phyloP scores from a whole-genome alignment of 2,329 filamentous ascomycete species.

The Penicillium sp. region DNA sequence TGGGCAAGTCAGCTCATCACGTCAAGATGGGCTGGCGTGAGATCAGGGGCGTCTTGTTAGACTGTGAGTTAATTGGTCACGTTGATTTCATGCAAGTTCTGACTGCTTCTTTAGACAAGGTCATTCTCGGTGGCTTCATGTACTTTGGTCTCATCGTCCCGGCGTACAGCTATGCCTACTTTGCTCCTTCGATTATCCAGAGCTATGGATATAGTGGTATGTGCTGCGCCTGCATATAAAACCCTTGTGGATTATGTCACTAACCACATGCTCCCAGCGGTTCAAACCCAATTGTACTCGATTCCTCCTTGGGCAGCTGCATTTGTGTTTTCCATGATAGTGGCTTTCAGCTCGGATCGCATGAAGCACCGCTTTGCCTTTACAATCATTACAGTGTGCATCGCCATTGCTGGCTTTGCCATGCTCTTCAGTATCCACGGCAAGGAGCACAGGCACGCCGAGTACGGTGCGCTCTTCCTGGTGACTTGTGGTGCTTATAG shows the following conservation, averaged over 20 bases:
- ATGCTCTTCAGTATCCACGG: conserved; percentile 72
- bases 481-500: conserved; percentile 76
- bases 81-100: conserved; percentile 5
- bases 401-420: conserved; percentile 71
- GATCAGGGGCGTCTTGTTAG: conserved; percentile 64
- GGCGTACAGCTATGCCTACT: conserved; percentile 75
- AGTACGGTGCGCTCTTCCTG: conserved; percentile 80
- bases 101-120: conserved; percentile 48
- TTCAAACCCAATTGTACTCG: conserved; percentile 51
- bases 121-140: conserved; percentile 74
- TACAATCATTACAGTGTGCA: conserved; percentile 63
- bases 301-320: conserved; percentile 66
- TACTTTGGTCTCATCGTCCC: conserved; percentile 78
- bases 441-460: conserved; percentile 53
- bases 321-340: conserved; percentile 73
- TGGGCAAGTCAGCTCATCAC: conserved; percentile 65
- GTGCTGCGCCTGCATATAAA: conserved; percentile 1
- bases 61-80: conserved; percentile 46
- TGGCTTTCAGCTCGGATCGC: conserved; percentile 71
- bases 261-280: conserved; percentile 32
- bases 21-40: conserved; percentile 59
- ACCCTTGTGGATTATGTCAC: background rate
- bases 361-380: conserved; percentile 72
- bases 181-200: conserved; percentile 68
- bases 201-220: conserved; percentile 59